Percentiles rank a stretch among this genome's conserved stretches.
Evolutionary conservation across 805 yeast genomes (phyloP).

Genomic region (Kuraishia hungarica): DNA sequence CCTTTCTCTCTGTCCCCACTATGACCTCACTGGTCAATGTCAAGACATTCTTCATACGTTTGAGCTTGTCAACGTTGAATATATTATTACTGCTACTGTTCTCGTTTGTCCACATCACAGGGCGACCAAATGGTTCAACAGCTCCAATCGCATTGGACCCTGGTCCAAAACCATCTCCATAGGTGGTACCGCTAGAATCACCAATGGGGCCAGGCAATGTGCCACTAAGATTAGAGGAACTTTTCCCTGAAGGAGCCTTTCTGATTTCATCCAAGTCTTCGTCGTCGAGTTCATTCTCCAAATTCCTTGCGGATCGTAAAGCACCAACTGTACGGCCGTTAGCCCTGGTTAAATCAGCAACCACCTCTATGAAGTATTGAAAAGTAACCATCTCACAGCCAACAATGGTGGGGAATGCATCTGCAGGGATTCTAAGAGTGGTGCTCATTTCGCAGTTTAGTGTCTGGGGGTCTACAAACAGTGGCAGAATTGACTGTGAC

Average conservation of each 20-base stretch:
- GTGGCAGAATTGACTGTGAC: slow-evolving; percentile 67
- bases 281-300: slow-evolving; percentile 8
- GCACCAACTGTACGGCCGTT: neutral
- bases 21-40: slow-evolving; percentile 76
- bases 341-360: slow-evolving; percentile 64
- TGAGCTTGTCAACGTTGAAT: slow-evolving; percentile 73
- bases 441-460: slow-evolving; percentile 50
- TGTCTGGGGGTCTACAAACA: slow-evolving; percentile 66
- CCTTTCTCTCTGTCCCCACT: slow-evolving; percentile 66
- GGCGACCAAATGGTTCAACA: neutral
- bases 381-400: slow-evolving; percentile 68
- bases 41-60: slow-evolving; percentile 67
- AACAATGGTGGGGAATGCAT: slow-evolving; percentile 76
- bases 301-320: neutral
- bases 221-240: neutral
- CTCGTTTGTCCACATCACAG: neutral
- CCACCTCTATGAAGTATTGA: slow-evolving; percentile 77
- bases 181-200: neutral
- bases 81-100: slow-evolving; percentile 21
- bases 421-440: slow-evolving; percentile 67
- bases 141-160: neutral
- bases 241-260: neutral
- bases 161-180: neutral
- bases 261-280: slow-evolving; percentile 5
- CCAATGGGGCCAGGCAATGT: neutral